A percentile compares a stretch with the other conserved stretches of the same genome.
Evolutionary conservation across 371 early-diverging fungal species (phyloP).

Genomic region (Saksenaea oblongispora): DNA sequence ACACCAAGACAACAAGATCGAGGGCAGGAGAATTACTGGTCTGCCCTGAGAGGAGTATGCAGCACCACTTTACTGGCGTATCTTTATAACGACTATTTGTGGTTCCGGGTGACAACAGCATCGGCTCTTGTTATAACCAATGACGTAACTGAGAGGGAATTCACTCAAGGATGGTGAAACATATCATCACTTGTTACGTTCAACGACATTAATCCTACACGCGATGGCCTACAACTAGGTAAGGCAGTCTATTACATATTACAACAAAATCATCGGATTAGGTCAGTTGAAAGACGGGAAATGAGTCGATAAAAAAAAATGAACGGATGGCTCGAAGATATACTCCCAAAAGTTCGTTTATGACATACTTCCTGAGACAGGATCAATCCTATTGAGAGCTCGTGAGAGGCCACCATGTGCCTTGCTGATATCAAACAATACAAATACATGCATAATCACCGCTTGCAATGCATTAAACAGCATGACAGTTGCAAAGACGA

Average conservation of each 20-base stretch:
- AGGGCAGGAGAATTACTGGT: too few species aligned
- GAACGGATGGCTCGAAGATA: background rate
- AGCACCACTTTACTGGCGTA: too few species aligned
- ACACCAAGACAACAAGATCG: too few species aligned
- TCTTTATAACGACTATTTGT: too few species aligned
- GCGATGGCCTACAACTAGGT: background rate
- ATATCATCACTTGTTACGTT: background rate
- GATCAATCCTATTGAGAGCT: background rate
- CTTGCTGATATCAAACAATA: background rate
- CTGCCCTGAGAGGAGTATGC: too few species aligned
- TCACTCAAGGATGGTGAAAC: background rate
- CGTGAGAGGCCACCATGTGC: conserved; percentile 18
- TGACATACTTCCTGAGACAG: background rate
- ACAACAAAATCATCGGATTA: background rate
- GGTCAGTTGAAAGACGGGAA: background rate
- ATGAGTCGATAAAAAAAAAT: conserved; percentile 3
- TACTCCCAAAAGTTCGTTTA: conserved; percentile 3
- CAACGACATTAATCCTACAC: conserved; percentile 6
- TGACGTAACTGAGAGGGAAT: too few species aligned
- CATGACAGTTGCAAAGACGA: conserved; percentile 27
- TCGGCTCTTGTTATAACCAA: too few species aligned
- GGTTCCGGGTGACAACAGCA: too few species aligned
- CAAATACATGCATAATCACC: conserved; percentile 7
- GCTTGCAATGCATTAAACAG: conserved; percentile 27
- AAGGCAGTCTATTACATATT: conserved; percentile 1